Conservation (phyloP, 805 yeast species). For the Candida coleopterorum region DNA sequence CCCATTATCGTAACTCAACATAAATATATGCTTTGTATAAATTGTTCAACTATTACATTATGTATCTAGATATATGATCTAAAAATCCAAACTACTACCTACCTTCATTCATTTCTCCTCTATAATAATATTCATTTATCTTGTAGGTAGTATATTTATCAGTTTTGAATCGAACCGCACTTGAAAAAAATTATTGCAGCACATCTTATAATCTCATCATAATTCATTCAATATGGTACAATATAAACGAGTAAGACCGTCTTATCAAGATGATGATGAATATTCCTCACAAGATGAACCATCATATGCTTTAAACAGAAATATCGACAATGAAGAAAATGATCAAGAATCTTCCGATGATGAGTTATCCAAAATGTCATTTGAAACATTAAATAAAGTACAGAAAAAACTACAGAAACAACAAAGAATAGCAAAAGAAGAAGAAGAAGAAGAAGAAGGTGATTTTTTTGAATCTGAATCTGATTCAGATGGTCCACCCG, state of each 20-base stretch:
- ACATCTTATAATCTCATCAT: background rate
- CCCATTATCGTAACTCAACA: too few species aligned
- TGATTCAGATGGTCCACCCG: constrained; percentile 8
- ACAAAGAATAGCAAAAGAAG: background rate
- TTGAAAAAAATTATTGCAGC: constrained; percentile 3
- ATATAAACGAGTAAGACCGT: constrained; percentile 13
- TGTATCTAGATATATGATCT: too few species aligned
- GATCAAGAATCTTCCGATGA: constrained; percentile 26
- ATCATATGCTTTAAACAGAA: constrained; percentile 3
- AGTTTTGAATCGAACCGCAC: too few species aligned
- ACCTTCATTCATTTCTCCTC: too few species aligned
- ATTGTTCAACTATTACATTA: too few species aligned
- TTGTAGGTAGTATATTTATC: too few species aligned
- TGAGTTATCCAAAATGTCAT: constrained; percentile 52
- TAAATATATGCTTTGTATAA: too few species aligned
- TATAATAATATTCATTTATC: too few species aligned
- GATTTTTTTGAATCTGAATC: constrained; percentile 5
- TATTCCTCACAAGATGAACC: constrained; percentile 10
- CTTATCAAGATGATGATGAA: constrained; percentile 17
- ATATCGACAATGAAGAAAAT: too few species aligned
- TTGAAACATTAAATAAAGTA: constrained; percentile 60
- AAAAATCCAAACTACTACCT: too few species aligned
- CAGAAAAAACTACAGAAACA: constrained; percentile 38
- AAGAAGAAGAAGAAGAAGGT: constrained; percentile 6
- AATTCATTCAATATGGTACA: constrained; percentile 2